These are phyloP conservation scores for Raddia guianensis DNA, from an alignment of 176 grass and related monocot genomes.

Conservation along the genomic window DNA sequence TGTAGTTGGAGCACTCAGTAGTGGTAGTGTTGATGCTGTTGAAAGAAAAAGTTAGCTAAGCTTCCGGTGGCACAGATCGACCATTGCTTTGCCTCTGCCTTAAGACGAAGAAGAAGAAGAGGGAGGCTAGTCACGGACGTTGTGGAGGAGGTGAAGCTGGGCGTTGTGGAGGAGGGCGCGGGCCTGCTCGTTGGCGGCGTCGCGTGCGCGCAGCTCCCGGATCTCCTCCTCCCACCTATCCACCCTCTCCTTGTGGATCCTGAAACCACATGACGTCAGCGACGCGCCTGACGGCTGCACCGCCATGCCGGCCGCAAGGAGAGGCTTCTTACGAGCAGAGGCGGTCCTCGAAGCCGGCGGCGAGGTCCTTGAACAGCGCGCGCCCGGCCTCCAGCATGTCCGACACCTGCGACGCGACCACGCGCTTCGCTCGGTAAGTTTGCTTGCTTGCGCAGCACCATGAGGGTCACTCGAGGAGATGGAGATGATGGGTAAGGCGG, in stretches of 20 bases:
- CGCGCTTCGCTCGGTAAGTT: neutral
- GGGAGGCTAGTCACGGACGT: conserved; percentile 39
- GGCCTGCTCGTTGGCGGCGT: conserved; percentile 68
- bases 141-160: conserved; percentile 76
- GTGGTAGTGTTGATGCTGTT: no score
- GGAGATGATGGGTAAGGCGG: neutral
- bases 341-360: conserved; percentile 84
- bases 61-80: no score
- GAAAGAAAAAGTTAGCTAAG: no score
- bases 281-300: neutral
- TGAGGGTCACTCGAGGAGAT: neutral
- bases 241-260: conserved; percentile 82
- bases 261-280: conserved; percentile 9
- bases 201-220: conserved; percentile 65
- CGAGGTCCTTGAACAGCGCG: conserved; percentile 81
- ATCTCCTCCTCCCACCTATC: conserved; percentile 87
- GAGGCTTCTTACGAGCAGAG: conserved; percentile 58
- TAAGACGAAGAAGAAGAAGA: neutral
- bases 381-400: conserved; percentile 80
- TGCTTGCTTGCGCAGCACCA: neutral
- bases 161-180: conserved; percentile 67
- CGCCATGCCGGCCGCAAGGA: no score
- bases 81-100: neutral
- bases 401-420: conserved; percentile 51
- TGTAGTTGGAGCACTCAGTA: no score